phyloP scores from a whole-genome alignment of 169 alveolate genomes.

The Plasmodium blacklocki region DNA sequence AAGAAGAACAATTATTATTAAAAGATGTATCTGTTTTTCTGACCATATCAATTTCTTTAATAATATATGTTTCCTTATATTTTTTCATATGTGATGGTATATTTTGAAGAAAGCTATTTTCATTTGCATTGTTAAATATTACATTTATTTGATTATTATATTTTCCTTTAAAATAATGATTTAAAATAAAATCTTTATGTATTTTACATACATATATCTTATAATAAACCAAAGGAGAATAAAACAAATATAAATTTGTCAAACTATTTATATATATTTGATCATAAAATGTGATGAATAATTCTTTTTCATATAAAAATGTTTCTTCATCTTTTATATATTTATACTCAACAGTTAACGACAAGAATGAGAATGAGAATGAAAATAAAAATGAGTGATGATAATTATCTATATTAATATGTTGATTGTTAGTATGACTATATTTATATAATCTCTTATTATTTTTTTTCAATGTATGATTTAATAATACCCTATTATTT shows the following conservation, averaged over 20 bases:
- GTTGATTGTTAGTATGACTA: too few relatives aligned
- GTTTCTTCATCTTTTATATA: slow-evolving; percentile 5
- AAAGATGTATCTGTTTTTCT: not conserved
- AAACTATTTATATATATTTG: slow-evolving; percentile 2
- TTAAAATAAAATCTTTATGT: too few relatives aligned
- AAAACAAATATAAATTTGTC: slow-evolving; percentile 5
- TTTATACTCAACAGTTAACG: slow-evolving; percentile 17
- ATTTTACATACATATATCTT: slow-evolving; percentile 13
- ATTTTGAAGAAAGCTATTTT: not conserved
- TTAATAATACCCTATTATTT: slow-evolving; percentile 25
- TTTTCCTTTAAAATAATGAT: too few relatives aligned
- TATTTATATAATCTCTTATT: not conserved
- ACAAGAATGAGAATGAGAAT: not conserved
- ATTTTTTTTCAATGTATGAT: not conserved
- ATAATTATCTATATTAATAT: too few relatives aligned
- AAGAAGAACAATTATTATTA: slow-evolving; percentile 9
- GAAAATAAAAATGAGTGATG: too few relatives aligned
- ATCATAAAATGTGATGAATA: slow-evolving; percentile 28
- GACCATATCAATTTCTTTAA: slow-evolving; percentile 1
- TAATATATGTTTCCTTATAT: not conserved
- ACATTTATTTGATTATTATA: too few relatives aligned
- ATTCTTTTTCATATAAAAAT: slow-evolving; percentile 16
- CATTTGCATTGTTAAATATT: too few relatives aligned
- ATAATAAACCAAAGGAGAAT: slow-evolving; percentile 39
- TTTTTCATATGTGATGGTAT: not conserved